These are phyloP conservation scores for Volvox reticuliferus DNA, from an alignment of 139 green algal genomes.

Conservation along the genomic window DNA sequence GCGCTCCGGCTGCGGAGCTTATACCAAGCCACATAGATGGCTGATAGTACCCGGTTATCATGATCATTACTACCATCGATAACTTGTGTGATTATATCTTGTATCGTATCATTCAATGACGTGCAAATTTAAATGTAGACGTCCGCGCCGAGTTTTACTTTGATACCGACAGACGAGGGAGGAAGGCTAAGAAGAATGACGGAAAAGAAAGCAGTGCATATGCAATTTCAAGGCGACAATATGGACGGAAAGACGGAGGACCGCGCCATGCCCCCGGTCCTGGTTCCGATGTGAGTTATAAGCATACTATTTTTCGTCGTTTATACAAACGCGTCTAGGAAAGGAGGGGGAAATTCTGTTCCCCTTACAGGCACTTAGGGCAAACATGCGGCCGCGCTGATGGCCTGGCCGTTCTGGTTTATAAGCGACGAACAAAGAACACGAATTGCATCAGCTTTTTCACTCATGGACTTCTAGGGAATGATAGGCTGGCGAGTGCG, in stretches of 20 bases:
- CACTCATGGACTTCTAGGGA: too few species aligned
- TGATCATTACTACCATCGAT: too few species aligned
- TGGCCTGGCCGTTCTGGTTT: not conserved
- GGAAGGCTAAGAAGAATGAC: not conserved
- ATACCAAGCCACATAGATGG: too few species aligned
- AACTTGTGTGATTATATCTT: not conserved
- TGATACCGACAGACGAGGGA: not conserved
- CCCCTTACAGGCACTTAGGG: not conserved
- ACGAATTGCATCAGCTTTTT: too few species aligned
- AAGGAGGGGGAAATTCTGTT: too few species aligned
- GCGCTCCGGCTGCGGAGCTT: not conserved
- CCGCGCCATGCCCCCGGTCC: not conserved
- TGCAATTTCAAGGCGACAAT: not conserved
- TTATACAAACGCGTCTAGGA: too few species aligned
- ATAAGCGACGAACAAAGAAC: too few species aligned
- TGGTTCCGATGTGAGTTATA: slow-evolving; percentile 27
- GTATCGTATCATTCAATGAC: not conserved
- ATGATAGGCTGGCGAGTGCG: too few species aligned
- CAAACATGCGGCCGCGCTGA: slow-evolving; percentile 13
- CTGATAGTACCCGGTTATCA: too few species aligned
- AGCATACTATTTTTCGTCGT: not conserved
- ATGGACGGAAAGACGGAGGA: not conserved
- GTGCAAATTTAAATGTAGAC: not conserved
- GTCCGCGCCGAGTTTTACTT: not conserved
- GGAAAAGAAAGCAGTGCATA: slow-evolving; percentile 18